Conservation (phyloP, 1,139 yeast species). For the Kodamaea arcana region DNA sequence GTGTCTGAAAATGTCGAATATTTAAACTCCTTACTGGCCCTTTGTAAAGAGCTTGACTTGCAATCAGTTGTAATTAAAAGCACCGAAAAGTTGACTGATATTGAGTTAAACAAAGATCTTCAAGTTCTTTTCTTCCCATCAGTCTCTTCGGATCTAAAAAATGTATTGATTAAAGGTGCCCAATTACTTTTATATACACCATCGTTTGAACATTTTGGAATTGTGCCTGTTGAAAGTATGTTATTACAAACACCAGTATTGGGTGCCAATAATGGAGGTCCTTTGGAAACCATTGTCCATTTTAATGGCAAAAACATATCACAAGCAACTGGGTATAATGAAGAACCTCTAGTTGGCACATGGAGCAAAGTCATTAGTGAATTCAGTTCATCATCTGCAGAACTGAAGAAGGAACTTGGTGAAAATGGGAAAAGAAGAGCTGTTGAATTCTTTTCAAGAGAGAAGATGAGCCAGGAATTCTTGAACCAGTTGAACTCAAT, state of each 20-base stretch:
- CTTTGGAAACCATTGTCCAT: conserved; percentile 70
- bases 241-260: conserved; percentile 75
- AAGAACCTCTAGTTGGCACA: conserved; percentile 45
- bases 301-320: conserved; percentile 32
- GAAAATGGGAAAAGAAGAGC: conserved; percentile 52
- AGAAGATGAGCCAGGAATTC: conserved; percentile 58
- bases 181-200: conserved; percentile 82
- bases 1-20: conserved; percentile 75
- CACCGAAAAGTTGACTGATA: conserved; percentile 17
- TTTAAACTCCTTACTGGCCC: conserved; percentile 52
- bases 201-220: conserved; percentile 90
- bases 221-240: conserved; percentile 96
- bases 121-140: conserved; percentile 75
- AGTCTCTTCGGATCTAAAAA: conserved; percentile 62
- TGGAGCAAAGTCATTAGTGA: conserved; percentile 67
- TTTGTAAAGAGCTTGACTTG: conserved; percentile 46
- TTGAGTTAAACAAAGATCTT: conserved; percentile 1
- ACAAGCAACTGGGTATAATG: conserved; percentile 74
- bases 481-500: conserved; percentile 18
- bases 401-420: conserved; percentile 34
- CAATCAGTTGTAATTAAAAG: conserved; percentile 45
- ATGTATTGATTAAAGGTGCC: conserved; percentile 55
- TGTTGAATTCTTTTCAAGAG: conserved; percentile 51
- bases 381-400: conserved; percentile 25
- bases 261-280: conserved; percentile 90